These are phyloP conservation scores for Poteriospumella lacustris DNA, from an alignment of 108 stramenopile genomes.

Conservation along the genomic window DNA sequence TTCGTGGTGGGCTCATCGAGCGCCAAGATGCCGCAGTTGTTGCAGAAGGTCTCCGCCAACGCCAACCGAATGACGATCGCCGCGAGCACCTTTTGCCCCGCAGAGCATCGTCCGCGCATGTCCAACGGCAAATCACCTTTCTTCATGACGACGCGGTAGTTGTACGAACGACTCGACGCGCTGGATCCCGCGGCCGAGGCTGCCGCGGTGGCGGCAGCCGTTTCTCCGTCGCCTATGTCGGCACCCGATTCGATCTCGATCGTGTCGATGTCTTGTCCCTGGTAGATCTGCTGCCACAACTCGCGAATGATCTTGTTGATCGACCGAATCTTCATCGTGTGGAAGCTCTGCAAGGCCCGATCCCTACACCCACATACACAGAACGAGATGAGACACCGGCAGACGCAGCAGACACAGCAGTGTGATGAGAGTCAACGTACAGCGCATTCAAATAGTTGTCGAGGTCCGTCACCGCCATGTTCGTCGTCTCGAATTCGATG, in stretches of 20 bases:
- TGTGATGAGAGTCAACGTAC: not conserved
- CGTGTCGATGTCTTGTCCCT: conserved; percentile 91
- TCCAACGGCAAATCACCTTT: conserved; percentile 59
- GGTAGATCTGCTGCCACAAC: conserved; percentile 92
- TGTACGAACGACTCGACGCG: conserved; percentile 66
- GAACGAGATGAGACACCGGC: not conserved
- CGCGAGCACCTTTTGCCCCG: conserved; percentile 43
- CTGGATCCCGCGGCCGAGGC: no score
- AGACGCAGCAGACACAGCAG: not conserved
- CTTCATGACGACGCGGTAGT: conserved; percentile 92
- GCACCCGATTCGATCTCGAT: conserved; percentile 86
- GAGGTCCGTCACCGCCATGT: conserved; percentile 78
- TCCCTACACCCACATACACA: conserved; percentile 34
- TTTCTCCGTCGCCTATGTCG: no score
- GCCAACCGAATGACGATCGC: conserved; percentile 95
- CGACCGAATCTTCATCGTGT: conserved; percentile 86
- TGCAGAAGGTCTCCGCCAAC: conserved; percentile 94
- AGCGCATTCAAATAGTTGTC: conserved; percentile 71
- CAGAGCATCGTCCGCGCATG: conserved; percentile 93
- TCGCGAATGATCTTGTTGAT: conserved; percentile 95
- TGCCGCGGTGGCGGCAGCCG: conserved; percentile 56
- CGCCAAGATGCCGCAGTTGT: conserved; percentile 88
- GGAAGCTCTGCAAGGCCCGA: conserved; percentile 81
- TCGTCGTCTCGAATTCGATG: conserved; percentile 82
- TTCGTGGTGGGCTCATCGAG: conserved; percentile 96